Evolutionary conservation across 164 flowering plant genomes (phyloP).

Genomic region (Brasenia schreberi): DNA sequence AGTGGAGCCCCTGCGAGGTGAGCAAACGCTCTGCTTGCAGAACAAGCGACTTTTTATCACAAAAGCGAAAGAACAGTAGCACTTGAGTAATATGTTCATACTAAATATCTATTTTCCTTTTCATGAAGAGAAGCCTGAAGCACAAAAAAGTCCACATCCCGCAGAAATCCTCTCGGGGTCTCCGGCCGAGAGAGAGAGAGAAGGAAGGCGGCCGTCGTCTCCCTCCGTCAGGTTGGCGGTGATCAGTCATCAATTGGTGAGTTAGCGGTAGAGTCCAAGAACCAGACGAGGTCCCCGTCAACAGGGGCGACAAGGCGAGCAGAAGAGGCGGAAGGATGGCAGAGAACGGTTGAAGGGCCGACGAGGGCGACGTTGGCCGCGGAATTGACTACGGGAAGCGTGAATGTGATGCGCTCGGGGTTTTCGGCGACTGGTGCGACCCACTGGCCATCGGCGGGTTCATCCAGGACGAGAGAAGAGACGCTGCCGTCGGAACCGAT

Average conservation of each 20-base stretch:
- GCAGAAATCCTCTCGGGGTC: not conserved
- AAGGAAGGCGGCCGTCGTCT: not conserved
- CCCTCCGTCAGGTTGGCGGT: constrained; percentile 3
- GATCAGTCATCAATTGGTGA: not conserved
- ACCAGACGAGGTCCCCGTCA: constrained; percentile 22
- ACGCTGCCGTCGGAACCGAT: constrained; percentile 19
- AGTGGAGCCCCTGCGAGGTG: no score
- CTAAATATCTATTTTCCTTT: no score
- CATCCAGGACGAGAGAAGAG: constrained; percentile 17
- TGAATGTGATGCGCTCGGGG: constrained; percentile 16
- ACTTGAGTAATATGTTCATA: no score
- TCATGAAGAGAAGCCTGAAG: not conserved
- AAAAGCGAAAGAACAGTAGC: no score
- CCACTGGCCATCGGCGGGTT: constrained; percentile 12
- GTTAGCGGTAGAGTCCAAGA: constrained; percentile 12
- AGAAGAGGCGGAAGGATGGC: constrained; percentile 8
- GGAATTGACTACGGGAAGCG: constrained; percentile 28
- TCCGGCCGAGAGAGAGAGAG: not conserved
- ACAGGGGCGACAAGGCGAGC: constrained; percentile 16
- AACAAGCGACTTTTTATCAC: no score
- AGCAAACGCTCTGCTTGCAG: no score
- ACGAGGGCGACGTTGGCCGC: constrained; percentile 23
- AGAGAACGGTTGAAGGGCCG: constrained; percentile 12
- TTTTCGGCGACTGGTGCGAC: constrained; percentile 12
- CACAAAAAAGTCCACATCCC: not conserved